A percentile compares a stretch with the other conserved stretches of the same genome.
Evolutionary conservation across 345 rosid genomes (phyloP).

Genomic region (Kandelia obovata): DNA sequence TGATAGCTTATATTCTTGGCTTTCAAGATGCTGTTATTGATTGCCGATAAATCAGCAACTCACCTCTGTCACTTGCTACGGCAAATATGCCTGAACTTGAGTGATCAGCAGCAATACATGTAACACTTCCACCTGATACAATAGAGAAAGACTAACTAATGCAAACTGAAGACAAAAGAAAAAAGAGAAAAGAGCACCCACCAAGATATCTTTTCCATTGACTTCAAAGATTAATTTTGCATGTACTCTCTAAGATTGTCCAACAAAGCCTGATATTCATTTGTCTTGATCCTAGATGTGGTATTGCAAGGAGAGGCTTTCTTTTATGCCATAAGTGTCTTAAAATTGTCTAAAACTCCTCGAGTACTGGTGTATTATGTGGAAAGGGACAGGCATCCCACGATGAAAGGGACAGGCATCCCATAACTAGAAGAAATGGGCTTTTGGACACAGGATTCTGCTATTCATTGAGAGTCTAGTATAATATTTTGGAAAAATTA

Average conservation of each 20-base stretch:
- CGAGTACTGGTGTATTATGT: neutral
- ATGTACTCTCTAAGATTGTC: neutral
- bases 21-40: conserved; percentile 4
- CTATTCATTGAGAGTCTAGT: too few relatives aligned
- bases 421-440: too few relatives aligned
- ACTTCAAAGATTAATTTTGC: neutral
- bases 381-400: neutral
- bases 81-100: conserved; percentile 49
- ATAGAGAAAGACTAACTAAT: neutral
- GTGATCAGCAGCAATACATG: conserved; percentile 69
- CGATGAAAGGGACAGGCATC: neutral
- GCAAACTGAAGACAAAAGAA: neutral
- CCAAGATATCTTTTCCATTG: neutral
- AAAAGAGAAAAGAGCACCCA: neutral
- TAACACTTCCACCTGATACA: conserved; percentile 51
- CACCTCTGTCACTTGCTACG: conserved; percentile 54
- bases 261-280: neutral
- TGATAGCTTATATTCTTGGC: neutral
- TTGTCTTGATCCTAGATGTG: neutral
- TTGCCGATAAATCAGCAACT: conserved; percentile 53
- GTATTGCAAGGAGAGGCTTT: neutral
- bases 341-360: neutral
- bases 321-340: neutral
- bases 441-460: too few relatives aligned
- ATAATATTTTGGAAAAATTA: too few relatives aligned